phyloP scores from a whole-genome alignment of 1,284 basidiomycete species.

The Rhodofomes roseus region DNA sequence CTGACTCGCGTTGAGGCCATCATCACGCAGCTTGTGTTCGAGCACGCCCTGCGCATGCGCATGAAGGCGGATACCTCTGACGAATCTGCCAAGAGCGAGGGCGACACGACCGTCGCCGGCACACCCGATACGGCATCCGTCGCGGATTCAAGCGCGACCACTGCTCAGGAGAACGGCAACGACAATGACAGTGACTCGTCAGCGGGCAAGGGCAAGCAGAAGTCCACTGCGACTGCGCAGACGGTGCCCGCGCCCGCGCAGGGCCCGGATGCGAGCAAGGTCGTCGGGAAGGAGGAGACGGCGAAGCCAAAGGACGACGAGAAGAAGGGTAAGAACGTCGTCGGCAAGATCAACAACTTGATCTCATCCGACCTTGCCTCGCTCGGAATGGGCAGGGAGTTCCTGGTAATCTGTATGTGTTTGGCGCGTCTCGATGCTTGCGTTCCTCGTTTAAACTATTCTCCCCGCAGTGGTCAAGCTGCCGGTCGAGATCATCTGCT shows the following conservation, averaged over 20 bases:
- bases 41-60: slow-evolving; percentile 54
- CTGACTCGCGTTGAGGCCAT: slow-evolving; percentile 44
- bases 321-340: slow-evolving; percentile 36
- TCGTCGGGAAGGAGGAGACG: slow-evolving; percentile 9
- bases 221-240: background rate
- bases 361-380: slow-evolving; percentile 31
- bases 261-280: slow-evolving; percentile 13
- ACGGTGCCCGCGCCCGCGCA: background rate
- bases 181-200: slow-evolving; percentile 5
- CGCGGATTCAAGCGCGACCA: slow-evolving; percentile 10
- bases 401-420: slow-evolving; percentile 23
- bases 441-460: background rate
- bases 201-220: slow-evolving; percentile 7
- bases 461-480: slow-evolving; percentile 21
- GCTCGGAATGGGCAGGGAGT: slow-evolving; percentile 31
- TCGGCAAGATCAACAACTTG: slow-evolving; percentile 47
- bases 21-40: slow-evolving; percentile 54
- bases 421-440: background rate
- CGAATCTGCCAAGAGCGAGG: background rate
- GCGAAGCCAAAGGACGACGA: slow-evolving; percentile 5
- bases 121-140: slow-evolving; percentile 28
- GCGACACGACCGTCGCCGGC: slow-evolving; percentile 13
- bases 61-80: slow-evolving; percentile 34
- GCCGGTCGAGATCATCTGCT: slow-evolving; percentile 29
- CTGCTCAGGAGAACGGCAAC: slow-evolving; percentile 12